A percentile compares a stretch with the other conserved stretches of the same genome.
Conservation (phyloP, 495 filamentous ascomycete species). For the Haplographium delicatum region DNA sequence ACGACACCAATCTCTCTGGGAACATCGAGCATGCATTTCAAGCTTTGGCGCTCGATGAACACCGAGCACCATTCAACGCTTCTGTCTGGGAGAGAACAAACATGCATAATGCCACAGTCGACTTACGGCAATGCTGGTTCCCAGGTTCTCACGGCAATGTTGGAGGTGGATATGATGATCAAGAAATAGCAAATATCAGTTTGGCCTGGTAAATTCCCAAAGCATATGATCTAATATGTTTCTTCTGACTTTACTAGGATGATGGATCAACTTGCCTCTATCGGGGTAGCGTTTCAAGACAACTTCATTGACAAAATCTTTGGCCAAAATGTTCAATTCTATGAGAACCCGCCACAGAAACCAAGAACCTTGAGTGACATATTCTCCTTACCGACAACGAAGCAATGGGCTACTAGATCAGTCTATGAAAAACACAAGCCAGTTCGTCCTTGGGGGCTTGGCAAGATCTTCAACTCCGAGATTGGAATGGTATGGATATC, state of each 20-base stretch:
- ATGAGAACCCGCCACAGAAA: conserved; percentile 24
- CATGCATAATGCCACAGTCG: conserved; percentile 9
- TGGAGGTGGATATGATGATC: conserved; percentile 47
- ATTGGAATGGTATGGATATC: conserved; percentile 30
- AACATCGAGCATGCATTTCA: conserved; percentile 67
- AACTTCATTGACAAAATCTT: conserved; percentile 47
- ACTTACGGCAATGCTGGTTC: conserved; percentile 69
- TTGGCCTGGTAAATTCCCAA: conserved; percentile 54
- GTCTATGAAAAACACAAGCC: conserved; percentile 44
- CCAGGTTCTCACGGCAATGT: conserved; percentile 61
- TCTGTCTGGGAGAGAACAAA: conserved; percentile 55
- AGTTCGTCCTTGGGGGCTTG: conserved; percentile 54
- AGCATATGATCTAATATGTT: background rate
- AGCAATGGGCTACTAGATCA: conserved; percentile 39
- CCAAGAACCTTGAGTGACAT: conserved; percentile 12
- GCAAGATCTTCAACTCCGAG: conserved; percentile 44
- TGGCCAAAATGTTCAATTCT: conserved; percentile 40
- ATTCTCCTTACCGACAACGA: conserved; percentile 14
- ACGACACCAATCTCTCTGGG: conserved; percentile 19
- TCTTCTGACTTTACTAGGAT: conserved; percentile 35
- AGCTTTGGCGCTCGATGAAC: conserved; percentile 69
- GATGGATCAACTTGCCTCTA: conserved; percentile 60
- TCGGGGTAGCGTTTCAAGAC: conserved; percentile 52
- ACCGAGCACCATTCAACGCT: conserved; percentile 56
- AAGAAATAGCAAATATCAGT: conserved; percentile 58